These are phyloP conservation scores for Prunus davidiana DNA, from an alignment of 306 rosid genomes.

Conservation along the genomic window DNA sequence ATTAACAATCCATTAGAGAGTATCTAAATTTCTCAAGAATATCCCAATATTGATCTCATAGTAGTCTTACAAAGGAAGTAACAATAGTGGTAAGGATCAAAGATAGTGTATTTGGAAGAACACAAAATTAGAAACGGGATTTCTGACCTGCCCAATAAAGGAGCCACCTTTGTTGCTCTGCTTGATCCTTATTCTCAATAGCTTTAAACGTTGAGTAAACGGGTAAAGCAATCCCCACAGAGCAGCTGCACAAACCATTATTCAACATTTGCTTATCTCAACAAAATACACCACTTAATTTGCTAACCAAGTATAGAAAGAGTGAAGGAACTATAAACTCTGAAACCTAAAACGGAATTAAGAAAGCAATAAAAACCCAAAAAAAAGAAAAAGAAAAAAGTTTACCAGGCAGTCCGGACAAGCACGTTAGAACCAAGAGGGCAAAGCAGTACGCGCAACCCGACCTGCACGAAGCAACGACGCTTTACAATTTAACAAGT, in stretches of 20 bases:
- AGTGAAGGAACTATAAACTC: background rate
- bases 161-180: conserved; percentile 48
- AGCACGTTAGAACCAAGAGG: conserved; percentile 41
- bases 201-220: conserved; percentile 61
- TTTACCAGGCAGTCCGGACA: conserved; percentile 48
- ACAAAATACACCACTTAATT: background rate
- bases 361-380: background rate
- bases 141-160: conserved; percentile 55
- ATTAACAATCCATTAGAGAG: background rate
- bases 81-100: background rate
- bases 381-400: background rate
- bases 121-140: background rate
- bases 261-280: background rate
- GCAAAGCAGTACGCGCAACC: conserved; percentile 39
- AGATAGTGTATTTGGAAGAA: background rate
- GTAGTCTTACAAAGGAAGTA: background rate
- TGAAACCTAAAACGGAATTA: background rate
- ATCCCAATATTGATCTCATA: background rate
- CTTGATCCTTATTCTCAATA: conserved; percentile 44
- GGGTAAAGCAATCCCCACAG: conserved; percentile 49
- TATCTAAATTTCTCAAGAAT: background rate
- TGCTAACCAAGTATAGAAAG: background rate
- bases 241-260: conserved; percentile 38
- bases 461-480: conserved; percentile 25
- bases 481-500: background rate